Evolutionary conservation across 345 rosid genomes (phyloP).

Genomic region (Brassica rapa): DNA sequence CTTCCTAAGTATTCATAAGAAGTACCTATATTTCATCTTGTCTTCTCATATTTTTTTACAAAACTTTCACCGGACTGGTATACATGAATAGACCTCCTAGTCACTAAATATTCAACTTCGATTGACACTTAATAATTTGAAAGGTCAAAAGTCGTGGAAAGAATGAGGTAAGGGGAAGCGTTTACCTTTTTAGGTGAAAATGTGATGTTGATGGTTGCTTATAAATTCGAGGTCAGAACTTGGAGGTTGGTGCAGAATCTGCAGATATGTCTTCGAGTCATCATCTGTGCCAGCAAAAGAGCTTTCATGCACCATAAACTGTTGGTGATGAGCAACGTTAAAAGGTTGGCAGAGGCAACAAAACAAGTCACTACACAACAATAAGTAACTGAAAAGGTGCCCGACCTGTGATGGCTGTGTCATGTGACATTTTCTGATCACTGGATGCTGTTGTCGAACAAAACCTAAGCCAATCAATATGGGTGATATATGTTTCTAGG

Average conservation of each 20-base stretch:
- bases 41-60: not conserved
- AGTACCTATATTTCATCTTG: slow-evolving; percentile 3
- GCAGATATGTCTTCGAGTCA: slow-evolving; percentile 23
- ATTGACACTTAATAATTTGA: not conserved
- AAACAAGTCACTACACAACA: slow-evolving; percentile 5
- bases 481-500: not conserved
- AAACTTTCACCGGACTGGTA: not conserved
- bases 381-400: slow-evolving; percentile 18
- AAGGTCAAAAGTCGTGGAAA: not conserved
- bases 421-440: slow-evolving; percentile 18
- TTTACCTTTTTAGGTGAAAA: slow-evolving; percentile 10
- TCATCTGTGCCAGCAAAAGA: slow-evolving; percentile 22
- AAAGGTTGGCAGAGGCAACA: slow-evolving; percentile 17
- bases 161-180: slow-evolving; percentile 2
- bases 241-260: slow-evolving; percentile 17
- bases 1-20: slow-evolving; percentile 2
- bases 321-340: slow-evolving; percentile 23
- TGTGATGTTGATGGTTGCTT: slow-evolving; percentile 35
- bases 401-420: not conserved
- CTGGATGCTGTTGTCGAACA: slow-evolving; percentile 11
- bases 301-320: slow-evolving; percentile 26
- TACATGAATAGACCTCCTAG: slow-evolving; percentile 7
- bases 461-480: slow-evolving; percentile 18
- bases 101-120: not conserved
- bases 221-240: not conserved